Evolutionary conservation across 257 asterid species (phyloP).

Genomic region (Avicennia marina): DNA sequence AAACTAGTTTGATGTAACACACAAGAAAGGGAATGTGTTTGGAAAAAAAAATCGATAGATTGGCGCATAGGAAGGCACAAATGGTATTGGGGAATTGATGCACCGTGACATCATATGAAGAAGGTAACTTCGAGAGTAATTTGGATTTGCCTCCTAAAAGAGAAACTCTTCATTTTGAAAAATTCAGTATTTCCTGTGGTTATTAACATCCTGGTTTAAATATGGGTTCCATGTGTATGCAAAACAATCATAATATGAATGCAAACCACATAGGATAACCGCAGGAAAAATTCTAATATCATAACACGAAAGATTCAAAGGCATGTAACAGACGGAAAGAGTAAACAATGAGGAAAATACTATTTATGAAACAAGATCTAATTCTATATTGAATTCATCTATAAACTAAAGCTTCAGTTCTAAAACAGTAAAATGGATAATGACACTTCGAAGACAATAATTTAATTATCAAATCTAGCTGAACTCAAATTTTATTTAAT

Average conservation of each 20-base stretch:
- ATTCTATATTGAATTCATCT: not conserved
- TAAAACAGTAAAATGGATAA: slow-evolving; percentile 6
- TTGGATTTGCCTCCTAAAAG: not conserved
- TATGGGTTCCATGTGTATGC: too few relatives aligned
- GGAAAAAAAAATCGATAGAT: too few relatives aligned
- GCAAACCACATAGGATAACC: not conserved
- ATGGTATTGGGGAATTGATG: too few relatives aligned
- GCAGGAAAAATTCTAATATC: not conserved
- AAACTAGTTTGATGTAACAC: too few relatives aligned
- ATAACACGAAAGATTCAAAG: not conserved
- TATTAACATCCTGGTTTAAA: too few relatives aligned
- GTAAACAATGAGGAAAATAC: not conserved
- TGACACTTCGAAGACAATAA: slow-evolving; percentile 5
- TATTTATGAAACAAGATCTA: too few relatives aligned
- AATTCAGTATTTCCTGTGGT: too few relatives aligned
- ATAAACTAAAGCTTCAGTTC: slow-evolving; percentile 18
- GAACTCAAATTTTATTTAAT: slow-evolving; percentile 14
- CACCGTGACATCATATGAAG: not conserved
- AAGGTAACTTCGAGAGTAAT: not conserved
- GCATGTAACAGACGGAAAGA: too few relatives aligned
- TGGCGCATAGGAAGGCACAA: too few relatives aligned
- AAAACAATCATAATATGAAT: not conserved
- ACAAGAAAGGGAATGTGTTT: too few relatives aligned
- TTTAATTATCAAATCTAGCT: slow-evolving; percentile 16
- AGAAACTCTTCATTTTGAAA: not conserved